Base-by-base conservation (phyloP, 2,329 filamentous ascomycete genomes). In the Cladophialophora psammophila region DNA sequence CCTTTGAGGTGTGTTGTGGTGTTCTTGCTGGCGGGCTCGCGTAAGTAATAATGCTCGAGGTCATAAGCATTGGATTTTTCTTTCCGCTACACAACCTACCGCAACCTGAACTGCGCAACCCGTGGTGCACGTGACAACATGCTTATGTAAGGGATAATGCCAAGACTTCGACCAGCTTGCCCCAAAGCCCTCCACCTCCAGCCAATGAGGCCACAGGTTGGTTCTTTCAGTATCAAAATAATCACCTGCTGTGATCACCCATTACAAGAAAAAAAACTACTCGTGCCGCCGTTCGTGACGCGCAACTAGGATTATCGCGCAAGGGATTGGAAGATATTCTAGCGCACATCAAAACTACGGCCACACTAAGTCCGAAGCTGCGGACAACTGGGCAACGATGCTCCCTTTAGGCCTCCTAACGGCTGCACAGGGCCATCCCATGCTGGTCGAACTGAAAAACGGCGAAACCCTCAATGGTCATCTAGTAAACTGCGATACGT, bases 391-490 rank as follows among this genome's bases (percentile, higher is more conserved):
- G 20, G 7, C 12, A 13, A 31, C 56, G 89, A 61, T 61, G 88
- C 83, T 90, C 61, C 88, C 88, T 60, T 78, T 90, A 65, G 93
- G 94, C 76, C 90, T 99, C 59, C 87, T 99, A 70, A 98, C 92
- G 76, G 94, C 94, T 75, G 94, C 95, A 72, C 94, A 97, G 84
- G 95, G 95, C 86, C 93, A 97, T 79, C 94, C 95, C 3, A 98
- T 97, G 91, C 90, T 97, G 65, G 94, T 97, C 72, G 94, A 97
- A 84, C 90, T 97, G 72, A 97, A 97, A 85, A 96, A 94, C 77
- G 94, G 94, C 82, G 94, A 99, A 81, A 98, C 95, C 0, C 87
- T 99, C 68, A 99, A 98, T 82, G 95, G 95, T 70, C 93, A 97
- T 77, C 85, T 99, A 67, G 91, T 97, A 79, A 93, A 91, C 80